Evolutionary conservation across 331 rosid genomes (phyloP), one percentile per base, ranked within the genome.

Genomic region (Quercus phellos): DNA sequence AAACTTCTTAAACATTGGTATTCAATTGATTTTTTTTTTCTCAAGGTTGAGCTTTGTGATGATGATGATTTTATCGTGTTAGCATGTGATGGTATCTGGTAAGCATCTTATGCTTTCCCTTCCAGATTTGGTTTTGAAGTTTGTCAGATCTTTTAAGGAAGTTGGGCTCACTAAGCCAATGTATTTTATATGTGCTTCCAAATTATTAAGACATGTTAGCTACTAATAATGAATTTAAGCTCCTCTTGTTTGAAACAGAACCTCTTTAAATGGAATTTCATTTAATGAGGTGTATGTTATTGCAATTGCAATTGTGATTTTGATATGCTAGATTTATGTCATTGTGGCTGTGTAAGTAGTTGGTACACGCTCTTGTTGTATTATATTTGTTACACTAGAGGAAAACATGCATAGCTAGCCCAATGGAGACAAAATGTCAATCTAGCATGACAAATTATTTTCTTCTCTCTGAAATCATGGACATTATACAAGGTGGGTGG

Each of bases 71-170:
- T 94, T 88, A 69, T 94, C n/a, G 99, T 90, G 84, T 80, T 94
- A 54, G 99, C 98, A 46, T 94, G 99, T 82, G 99, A 94, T 86
- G 99, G 99, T 50, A 87, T 94, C 83, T 94, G 99, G 99, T 94
- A 90, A 78, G 88, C 51, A 38, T 85, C 78, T 46, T 77, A n/a
- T 27, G 43, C 53, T 82, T 79, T 38, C 24, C 43, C 42, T 80
- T 12, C 24, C 11, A 24, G 1, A 55, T n/a, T 75, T 51, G 74
- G 38, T 80, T 78, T 42, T 19, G 32, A 76, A 32, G 30, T 35
- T 68, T 74, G 34, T 67, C 46, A 51, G 63, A 35, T 64, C 56
- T 51, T 71, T 60, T 38, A 55, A 78, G 51, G 69, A 55, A 42
- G 69, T 73, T 7, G 30, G 69, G 21, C 21, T 29, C 29, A 63